These are phyloP conservation scores for Pneumocystis murina DNA, from an alignment of 1,139 yeast species.

Conservation along the genomic window DNA sequence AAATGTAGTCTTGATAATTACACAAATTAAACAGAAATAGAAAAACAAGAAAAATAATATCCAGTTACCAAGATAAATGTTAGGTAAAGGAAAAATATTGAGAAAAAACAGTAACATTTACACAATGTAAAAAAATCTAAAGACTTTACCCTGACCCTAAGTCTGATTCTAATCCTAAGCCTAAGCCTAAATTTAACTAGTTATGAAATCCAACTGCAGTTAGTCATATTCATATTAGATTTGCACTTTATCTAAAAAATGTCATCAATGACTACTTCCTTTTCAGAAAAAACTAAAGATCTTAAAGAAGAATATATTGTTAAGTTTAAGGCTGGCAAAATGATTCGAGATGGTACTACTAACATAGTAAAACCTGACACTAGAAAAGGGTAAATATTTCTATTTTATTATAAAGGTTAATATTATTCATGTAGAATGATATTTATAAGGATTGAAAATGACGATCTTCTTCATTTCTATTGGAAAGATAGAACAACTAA, in stretches of 20 bases:
- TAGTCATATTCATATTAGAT: too few relatives aligned
- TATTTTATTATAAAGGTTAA: background rate
- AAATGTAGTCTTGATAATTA: too few relatives aligned
- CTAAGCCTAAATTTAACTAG: too few relatives aligned
- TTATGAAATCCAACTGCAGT: too few relatives aligned
- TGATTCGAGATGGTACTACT: conserved; percentile 20
- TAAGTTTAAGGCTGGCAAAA: conserved; percentile 12
- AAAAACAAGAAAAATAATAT: too few relatives aligned
- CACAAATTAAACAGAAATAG: too few relatives aligned
- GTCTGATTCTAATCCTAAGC: too few relatives aligned
- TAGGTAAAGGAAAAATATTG: too few relatives aligned
- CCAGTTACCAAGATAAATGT: too few relatives aligned
- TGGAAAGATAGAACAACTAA: conserved; percentile 11
- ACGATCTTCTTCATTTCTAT: conserved; percentile 12
- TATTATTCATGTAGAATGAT: background rate
- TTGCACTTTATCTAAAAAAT: background rate
- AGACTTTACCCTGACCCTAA: too few relatives aligned
- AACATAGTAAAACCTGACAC: conserved; percentile 11
- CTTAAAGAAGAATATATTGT: background rate
- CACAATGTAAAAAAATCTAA: too few relatives aligned
- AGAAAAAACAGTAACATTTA: too few relatives aligned
- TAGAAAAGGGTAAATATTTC: conserved; percentile 9
- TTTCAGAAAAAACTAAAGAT: background rate
- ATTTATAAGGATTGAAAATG: conserved; percentile 7
- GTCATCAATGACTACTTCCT: background rate